These are phyloP conservation scores for Cladosporium phlei DNA, from an alignment of 2,329 filamentous ascomycete genomes.

Conservation along the genomic window DNA sequence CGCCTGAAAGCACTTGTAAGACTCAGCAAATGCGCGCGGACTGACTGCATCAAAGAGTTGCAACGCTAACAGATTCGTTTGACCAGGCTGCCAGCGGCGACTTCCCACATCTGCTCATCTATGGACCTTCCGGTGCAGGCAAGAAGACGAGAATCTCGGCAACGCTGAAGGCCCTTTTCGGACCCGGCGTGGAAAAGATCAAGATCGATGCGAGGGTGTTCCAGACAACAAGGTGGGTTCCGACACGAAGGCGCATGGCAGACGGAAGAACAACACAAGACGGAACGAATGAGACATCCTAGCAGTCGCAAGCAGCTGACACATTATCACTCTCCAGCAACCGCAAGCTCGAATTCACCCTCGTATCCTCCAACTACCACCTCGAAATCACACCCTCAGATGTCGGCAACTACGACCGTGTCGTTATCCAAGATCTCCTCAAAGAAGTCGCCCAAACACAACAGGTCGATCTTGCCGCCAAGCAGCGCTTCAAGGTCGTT, in stretches of 20 bases:
- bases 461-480: constrained; percentile 89
- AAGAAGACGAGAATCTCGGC: constrained; percentile 98
- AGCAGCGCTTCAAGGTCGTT: constrained; percentile 94
- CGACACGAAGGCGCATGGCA: neutral
- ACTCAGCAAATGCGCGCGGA: neutral
- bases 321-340: constrained; percentile 52
- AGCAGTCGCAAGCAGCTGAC: neutral
- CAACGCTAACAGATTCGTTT: neutral
- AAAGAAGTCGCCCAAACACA: constrained; percentile 99
- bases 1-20: constrained; percentile 79
- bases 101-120: constrained; percentile 95
- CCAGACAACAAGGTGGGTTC: constrained; percentile 61
- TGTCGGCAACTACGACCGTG: constrained; percentile 91
- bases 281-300: neutral
- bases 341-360: constrained; percentile 98
- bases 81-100: constrained; percentile 87
- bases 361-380: constrained; percentile 94
- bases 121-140: constrained; percentile 90
- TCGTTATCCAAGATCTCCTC: constrained; percentile 89
- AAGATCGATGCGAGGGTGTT: constrained; percentile 98
- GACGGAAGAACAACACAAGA: neutral
- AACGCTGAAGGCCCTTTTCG: constrained; percentile 90
- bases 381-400: constrained; percentile 97
- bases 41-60: neutral
- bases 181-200: constrained; percentile 97